Evolutionary conservation across 805 yeast species (phyloP).

Genomic region (Metschnikowia koreensis): DNA sequence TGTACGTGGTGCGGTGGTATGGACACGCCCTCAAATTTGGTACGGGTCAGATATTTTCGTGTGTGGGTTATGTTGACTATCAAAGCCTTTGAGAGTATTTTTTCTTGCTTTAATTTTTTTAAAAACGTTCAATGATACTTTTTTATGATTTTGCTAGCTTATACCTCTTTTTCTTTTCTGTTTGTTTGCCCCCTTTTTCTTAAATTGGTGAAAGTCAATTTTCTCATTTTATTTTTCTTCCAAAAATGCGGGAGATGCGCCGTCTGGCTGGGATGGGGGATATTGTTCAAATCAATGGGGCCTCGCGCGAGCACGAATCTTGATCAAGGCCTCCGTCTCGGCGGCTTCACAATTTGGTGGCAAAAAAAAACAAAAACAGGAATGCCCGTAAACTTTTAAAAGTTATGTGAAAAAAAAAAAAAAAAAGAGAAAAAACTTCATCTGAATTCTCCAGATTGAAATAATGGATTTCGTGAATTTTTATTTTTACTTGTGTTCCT

Average conservation of each 20-base stretch:
- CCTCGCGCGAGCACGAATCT: not conserved
- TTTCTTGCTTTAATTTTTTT: not conserved
- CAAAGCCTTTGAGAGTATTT: not conserved
- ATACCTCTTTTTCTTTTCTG: too few relatives aligned
- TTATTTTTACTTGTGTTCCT: too few relatives aligned
- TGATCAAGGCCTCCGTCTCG: not conserved
- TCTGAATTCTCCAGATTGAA: too few relatives aligned
- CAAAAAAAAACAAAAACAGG: not conserved
- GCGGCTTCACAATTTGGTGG: not conserved
- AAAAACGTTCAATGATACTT: not conserved
- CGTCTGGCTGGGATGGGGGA: not conserved
- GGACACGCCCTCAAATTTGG: slow-evolving; percentile 10
- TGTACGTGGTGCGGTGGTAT: slow-evolving; percentile 12
- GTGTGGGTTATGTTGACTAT: not conserved
- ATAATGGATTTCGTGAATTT: too few relatives aligned
- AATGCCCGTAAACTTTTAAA: not conserved
- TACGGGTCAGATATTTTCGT: not conserved
- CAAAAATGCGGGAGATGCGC: not conserved
- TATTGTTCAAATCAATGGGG: not conserved
- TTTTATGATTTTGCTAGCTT: not conserved
- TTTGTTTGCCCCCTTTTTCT: not conserved
- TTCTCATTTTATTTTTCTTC: too few relatives aligned
- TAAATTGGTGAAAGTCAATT: not conserved
- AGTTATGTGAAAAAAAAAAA: too few relatives aligned
- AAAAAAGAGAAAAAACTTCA: too few relatives aligned